Percentiles rank a stretch among this genome's conserved stretches.
These are phyloP conservation scores for Gaeumannomyces tritici DNA, from an alignment of 2,329 filamentous ascomycete genomes.

Conservation along the genomic window DNA sequence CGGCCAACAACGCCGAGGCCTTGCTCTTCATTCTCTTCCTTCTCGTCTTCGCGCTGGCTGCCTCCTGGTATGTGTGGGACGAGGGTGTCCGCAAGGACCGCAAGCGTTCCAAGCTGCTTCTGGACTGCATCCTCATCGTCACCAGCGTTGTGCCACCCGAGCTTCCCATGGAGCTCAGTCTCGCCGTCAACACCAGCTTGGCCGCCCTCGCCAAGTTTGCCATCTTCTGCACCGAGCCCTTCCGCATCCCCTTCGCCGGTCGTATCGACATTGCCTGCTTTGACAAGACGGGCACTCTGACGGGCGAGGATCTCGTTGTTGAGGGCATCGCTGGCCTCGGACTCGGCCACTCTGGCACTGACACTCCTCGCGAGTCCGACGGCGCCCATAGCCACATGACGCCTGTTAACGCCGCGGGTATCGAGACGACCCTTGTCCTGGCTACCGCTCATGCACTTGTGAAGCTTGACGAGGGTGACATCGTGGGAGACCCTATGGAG, in stretches of 20 bases:
- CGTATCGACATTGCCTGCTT: conserved; percentile 96
- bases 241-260: conserved; percentile 93
- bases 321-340: conserved; percentile 90
- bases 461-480: conserved; percentile 91
- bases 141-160: conserved; percentile 98
- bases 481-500: conserved; percentile 98
- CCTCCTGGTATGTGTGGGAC: conserved; percentile 98
- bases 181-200: conserved; percentile 95
- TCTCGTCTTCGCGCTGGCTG: conserved; percentile 89
- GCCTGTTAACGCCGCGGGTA: conserved; percentile 56
- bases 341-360: conserved; percentile 57
- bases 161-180: conserved; percentile 92
- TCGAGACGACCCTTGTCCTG: conserved; percentile 85
- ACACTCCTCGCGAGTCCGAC: conserved; percentile 59
- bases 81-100: conserved; percentile 91
- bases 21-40: conserved; percentile 97
- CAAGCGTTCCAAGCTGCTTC: conserved; percentile 91
- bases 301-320: conserved; percentile 91
- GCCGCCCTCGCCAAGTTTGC: conserved; percentile 90
- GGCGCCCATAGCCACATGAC: conserved; percentile 76
- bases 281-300: conserved; percentile 95
- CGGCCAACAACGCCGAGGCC: conserved; percentile 94
- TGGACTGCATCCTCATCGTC: conserved; percentile 96
- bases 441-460: conserved; percentile 93
- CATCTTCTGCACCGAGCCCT: conserved; percentile 98